These are phyloP conservation scores for Juglanconis juglandina DNA, from an alignment of 2,329 filamentous ascomycete species.

Conservation along the genomic window DNA sequence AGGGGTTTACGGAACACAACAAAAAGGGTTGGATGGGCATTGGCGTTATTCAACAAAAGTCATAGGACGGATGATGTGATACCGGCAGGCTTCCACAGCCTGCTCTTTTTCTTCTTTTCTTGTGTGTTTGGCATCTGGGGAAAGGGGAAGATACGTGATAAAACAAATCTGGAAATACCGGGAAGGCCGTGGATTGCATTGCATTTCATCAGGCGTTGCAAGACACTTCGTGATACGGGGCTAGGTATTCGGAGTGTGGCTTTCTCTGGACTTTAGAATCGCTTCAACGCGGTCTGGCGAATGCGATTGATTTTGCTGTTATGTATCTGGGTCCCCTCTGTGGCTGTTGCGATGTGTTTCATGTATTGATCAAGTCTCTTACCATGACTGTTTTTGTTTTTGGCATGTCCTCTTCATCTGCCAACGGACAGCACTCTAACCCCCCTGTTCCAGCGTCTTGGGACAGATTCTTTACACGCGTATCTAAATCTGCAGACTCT, in stretches of 20 bases:
- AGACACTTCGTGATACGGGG: constrained; percentile 16
- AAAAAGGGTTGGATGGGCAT: neutral
- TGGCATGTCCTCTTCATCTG: too few species aligned
- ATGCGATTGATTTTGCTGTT: too few species aligned
- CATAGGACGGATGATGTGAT: constrained; percentile 19
- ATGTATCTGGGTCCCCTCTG: too few species aligned
- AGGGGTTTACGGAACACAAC: neutral
- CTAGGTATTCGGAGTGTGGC: constrained; percentile 27
- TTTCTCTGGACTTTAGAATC: constrained; percentile 26
- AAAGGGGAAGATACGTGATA: neutral
- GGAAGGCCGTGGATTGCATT: constrained; percentile 21
- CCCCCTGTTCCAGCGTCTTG: neutral
- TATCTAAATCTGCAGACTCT: neutral
- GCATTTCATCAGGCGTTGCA: constrained; percentile 36
- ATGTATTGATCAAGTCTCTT: too few species aligned
- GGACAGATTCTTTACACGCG: too few species aligned
- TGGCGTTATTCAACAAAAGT: constrained; percentile 20
- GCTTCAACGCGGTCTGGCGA: constrained; percentile 38
- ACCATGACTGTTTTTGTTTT: too few species aligned
- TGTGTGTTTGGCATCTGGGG: neutral
- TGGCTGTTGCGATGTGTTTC: too few species aligned
- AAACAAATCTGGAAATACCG: constrained; percentile 10
- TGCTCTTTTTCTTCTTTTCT: constrained; percentile 7
- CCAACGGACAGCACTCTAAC: too few species aligned
- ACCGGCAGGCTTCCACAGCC: constrained; percentile 20